Evolutionary conservation across 2,329 filamentous ascomycete species (phyloP), one percentile per base, ranked within the genome.

Genomic region (Dendryphion nanum): DNA sequence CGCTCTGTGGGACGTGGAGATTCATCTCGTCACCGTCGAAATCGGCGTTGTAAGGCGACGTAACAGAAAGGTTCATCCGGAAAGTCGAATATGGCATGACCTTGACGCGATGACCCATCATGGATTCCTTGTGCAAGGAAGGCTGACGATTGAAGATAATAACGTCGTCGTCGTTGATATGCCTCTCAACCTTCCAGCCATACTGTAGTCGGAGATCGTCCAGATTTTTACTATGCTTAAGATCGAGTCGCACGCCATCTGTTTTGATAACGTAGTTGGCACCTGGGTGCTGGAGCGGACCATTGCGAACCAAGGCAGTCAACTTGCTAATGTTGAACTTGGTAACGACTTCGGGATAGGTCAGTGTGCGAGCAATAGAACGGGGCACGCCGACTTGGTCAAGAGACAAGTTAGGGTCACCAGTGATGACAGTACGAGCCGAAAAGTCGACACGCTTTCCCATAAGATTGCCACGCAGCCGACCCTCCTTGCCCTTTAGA

Each of bases 11-110:
- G 36, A 98, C 94, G 78, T 99, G 93, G 72, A 99, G 81, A 64
- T 99, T 99, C 93, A 99, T 99, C 70, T 99, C 93, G 66, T 98
- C 93, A 71, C 93, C 93, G 62, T 98, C 93, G 71, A 98, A 98
- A 86, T 98, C 93, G 56, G 93, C 93, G 72, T 99, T 99, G 76
- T 99, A 99, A 0, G 93, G 93, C 18, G 90, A 95, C 1, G 94
- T 98, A 60, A 98, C 93, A 0, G 93, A 98, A 53, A 98, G 70
- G 61, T 99, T 99, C 32, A 99, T 79, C 48, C 93, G 85, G 76
- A 99, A 99, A 2, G 93, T 99, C 5, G 93, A 98, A 68, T 95
- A 98, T 3, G 93, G 93, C 90, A 98, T 97, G 44, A 99, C 93
- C 44, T 85, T 85, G 47, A 98, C 93, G 55, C 89, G 83, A 70